Percentiles rank a stretch among this genome's conserved stretches.
phyloP scores from a whole-genome alignment of 257 asterid genomes.

The Capsicum chinense region DNA sequence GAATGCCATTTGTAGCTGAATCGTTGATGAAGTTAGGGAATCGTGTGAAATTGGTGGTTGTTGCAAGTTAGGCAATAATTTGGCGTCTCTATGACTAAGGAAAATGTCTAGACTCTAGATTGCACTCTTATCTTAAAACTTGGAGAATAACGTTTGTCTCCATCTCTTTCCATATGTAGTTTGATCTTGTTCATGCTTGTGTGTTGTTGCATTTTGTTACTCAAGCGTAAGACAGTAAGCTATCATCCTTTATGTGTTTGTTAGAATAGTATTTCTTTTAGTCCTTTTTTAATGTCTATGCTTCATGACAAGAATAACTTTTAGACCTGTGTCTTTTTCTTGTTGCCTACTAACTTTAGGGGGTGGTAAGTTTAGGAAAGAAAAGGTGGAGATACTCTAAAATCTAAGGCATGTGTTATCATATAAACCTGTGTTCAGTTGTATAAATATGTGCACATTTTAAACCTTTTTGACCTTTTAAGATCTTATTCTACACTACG shows the following conservation, averaged over 20 bases:
- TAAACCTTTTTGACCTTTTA: conserved; percentile 15
- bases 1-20: not conserved
- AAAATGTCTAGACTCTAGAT: conserved; percentile 8
- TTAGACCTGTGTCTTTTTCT: not conserved
- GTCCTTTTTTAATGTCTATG: not conserved
- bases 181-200: conserved; percentile 4
- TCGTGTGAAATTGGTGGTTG: conserved; percentile 12
- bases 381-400: not conserved
- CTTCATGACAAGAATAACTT: conserved; percentile 10
- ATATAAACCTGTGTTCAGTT: not conserved
- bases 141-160: not conserved
- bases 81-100: not conserved
- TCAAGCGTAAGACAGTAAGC: not conserved
- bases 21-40: not conserved
- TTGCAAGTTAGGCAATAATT: not conserved
- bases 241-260: conserved; percentile 16
- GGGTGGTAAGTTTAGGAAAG: not conserved
- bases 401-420: conserved; percentile 5
- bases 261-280: not conserved
- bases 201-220: conserved; percentile 15
- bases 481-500: not conserved
- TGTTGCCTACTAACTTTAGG: not conserved
- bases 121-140: not conserved
- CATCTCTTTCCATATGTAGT: not conserved
- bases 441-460: not conserved